These are phyloP conservation scores for Blastobotrys illinoisensis DNA, from an alignment of 1,139 yeast genomes.

Conservation along the genomic window DNA sequence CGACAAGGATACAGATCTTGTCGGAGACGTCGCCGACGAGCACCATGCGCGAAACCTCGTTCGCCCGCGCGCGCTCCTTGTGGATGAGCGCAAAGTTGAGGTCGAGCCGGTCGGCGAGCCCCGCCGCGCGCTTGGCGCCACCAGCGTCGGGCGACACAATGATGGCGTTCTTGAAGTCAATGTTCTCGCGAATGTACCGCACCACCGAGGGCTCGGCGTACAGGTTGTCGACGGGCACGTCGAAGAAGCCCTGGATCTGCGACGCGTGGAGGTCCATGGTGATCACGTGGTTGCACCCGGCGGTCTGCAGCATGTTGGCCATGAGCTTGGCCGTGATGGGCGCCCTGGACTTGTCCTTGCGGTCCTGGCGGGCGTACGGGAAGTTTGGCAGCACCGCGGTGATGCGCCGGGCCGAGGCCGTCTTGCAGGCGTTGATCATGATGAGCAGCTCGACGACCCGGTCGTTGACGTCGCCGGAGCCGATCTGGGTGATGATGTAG, in stretches of 20 bases:
- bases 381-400: conserved; percentile 94
- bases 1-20: conserved; percentile 84
- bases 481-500: conserved; percentile 81
- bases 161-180: conserved; percentile 63
- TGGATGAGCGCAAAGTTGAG: conserved; percentile 93
- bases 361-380: conserved; percentile 96
- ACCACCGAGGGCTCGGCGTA: conserved; percentile 95
- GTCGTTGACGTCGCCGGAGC: conserved; percentile 86
- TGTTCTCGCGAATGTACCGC: conserved; percentile 73
- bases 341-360: conserved; percentile 93
- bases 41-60: conserved; percentile 92
- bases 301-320: conserved; percentile 92
- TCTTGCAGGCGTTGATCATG: conserved; percentile 92
- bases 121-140: conserved; percentile 97
- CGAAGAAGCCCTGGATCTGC: conserved; percentile 95
- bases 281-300: conserved; percentile 95
- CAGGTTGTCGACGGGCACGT: conserved; percentile 91
- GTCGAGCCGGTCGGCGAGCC: conserved; percentile 87
- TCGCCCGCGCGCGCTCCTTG: conserved; percentile 92
- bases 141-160: conserved; percentile 98
- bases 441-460: conserved; percentile 79
- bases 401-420: conserved; percentile 91
- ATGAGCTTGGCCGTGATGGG: conserved; percentile 95
- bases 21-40: conserved; percentile 91
- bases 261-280: conserved; percentile 98